These are phyloP conservation scores for Nemania abortiva DNA, from an alignment of 2,329 filamentous ascomycete genomes.

Conservation along the genomic window DNA sequence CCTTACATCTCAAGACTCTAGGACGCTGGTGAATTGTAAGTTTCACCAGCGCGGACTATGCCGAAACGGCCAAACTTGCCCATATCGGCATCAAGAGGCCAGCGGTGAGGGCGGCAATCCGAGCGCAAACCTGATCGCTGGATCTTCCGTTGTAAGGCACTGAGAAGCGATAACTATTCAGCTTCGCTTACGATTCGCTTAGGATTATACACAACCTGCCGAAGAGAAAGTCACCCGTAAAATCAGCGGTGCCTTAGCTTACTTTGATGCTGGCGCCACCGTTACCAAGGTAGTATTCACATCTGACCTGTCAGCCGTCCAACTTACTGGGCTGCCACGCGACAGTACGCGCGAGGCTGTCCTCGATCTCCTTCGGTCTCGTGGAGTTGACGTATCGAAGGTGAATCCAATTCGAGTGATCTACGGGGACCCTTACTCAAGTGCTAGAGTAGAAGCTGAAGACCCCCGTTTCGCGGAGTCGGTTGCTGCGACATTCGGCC, in stretches of 20 bases:
- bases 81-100: constrained; percentile 20
- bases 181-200: not conserved
- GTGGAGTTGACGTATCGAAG: constrained; percentile 29
- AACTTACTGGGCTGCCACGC: constrained; percentile 48
- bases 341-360: constrained; percentile 42
- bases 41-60: constrained; percentile 37
- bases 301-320: constrained; percentile 55
- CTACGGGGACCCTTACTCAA: constrained; percentile 11
- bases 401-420: constrained; percentile 38
- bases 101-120: not conserved
- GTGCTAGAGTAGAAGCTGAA: constrained; percentile 45
- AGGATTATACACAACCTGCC: not conserved
- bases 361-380: constrained; percentile 37
- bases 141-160: not conserved
- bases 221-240: constrained; percentile 22
- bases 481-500: constrained; percentile 33
- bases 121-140: not conserved
- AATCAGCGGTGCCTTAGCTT: constrained; percentile 46
- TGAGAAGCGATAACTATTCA: not conserved
- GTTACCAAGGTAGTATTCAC: constrained; percentile 49
- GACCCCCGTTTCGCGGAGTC: constrained; percentile 48
- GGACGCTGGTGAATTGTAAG: constrained; percentile 24
- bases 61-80: constrained; percentile 34
- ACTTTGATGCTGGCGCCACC: constrained; percentile 52
- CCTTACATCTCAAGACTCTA: constrained; percentile 1